phyloP scores from a whole-genome alignment of 2,329 filamentous ascomycete genomes.

The Ascochyta lentis region DNA sequence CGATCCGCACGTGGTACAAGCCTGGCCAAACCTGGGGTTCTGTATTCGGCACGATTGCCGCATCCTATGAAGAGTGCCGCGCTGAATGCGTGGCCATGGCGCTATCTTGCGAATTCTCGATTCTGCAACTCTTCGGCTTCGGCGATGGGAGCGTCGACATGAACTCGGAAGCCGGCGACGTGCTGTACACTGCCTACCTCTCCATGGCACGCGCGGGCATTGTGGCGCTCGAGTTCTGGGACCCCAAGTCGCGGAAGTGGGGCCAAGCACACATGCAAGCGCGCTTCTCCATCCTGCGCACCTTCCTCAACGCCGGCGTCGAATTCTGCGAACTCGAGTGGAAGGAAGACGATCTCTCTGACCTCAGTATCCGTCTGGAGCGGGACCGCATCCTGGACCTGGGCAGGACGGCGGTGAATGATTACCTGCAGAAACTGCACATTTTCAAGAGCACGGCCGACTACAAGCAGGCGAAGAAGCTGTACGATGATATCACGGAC shows the following conservation, averaged over 20 bases:
- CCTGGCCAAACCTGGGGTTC: constrained; percentile 94
- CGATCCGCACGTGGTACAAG: constrained; percentile 87
- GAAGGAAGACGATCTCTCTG: constrained; percentile 75
- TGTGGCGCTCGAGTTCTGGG: constrained; percentile 90
- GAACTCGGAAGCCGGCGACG: constrained; percentile 77
- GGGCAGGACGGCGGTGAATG: constrained; percentile 82
- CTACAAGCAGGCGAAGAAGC: constrained; percentile 73
- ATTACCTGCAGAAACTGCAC: constrained; percentile 89
- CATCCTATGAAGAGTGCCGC: constrained; percentile 91
- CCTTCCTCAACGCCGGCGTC: constrained; percentile 83
- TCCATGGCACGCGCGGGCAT: constrained; percentile 95
- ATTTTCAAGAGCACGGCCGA: constrained; percentile 93
- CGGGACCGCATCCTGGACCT: constrained; percentile 84
- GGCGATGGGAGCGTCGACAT: constrained; percentile 78
- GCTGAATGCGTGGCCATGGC: constrained; percentile 95
- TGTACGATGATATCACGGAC: constrained; percentile 84
- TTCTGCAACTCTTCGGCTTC: constrained; percentile 90
- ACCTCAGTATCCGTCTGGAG: constrained; percentile 83
- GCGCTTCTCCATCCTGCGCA: constrained; percentile 84
- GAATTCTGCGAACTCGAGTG: constrained; percentile 86
- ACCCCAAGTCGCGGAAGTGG: constrained; percentile 89
- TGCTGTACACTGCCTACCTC: constrained; percentile 87
- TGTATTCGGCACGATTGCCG: constrained; percentile 86
- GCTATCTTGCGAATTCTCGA: constrained; percentile 84
- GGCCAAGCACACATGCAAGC: constrained; percentile 88